Conservation (phyloP, 305 asterid genomes). For the Fraxinus sp. region DNA sequence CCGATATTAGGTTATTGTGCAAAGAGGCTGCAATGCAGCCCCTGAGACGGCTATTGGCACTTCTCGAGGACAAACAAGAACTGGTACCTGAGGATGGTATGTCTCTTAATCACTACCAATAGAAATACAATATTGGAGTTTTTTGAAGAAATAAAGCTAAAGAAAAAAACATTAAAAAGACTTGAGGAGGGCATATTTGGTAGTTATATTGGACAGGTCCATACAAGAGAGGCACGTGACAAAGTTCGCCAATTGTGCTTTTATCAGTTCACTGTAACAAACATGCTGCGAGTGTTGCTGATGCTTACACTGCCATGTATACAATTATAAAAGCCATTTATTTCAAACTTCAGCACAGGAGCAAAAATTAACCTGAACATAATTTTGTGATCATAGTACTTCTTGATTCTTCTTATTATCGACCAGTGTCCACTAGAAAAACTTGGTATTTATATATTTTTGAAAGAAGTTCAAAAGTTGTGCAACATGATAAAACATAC, state of each 20-base stretch:
- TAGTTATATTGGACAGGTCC: not conserved
- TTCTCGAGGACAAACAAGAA: constrained; percentile 65
- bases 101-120: constrained; percentile 18
- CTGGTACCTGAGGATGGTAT: constrained; percentile 78
- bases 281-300: not conserved
- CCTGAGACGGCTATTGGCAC: constrained; percentile 66
- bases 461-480: not conserved
- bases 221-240: not conserved
- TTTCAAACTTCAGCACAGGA: not conserved
- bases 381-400: not conserved
- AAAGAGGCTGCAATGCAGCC: constrained; percentile 99
- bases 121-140: not conserved
- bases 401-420: not conserved
- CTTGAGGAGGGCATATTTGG: not conserved
- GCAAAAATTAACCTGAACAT: not conserved
- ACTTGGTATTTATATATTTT: not conserved
- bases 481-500: not conserved
- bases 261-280: not conserved
- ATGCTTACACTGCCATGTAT: not conserved
- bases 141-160: not conserved
- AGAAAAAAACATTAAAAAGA: not conserved
- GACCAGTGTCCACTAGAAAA: not conserved
- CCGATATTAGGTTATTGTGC: constrained; percentile 85
- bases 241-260: not conserved
- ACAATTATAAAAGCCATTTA: not conserved